Evolutionary conservation across 139 green algal species (phyloP), one percentile per base, ranked within the genome.

Genomic region (Deuterostichococcus epilithicus): DNA sequence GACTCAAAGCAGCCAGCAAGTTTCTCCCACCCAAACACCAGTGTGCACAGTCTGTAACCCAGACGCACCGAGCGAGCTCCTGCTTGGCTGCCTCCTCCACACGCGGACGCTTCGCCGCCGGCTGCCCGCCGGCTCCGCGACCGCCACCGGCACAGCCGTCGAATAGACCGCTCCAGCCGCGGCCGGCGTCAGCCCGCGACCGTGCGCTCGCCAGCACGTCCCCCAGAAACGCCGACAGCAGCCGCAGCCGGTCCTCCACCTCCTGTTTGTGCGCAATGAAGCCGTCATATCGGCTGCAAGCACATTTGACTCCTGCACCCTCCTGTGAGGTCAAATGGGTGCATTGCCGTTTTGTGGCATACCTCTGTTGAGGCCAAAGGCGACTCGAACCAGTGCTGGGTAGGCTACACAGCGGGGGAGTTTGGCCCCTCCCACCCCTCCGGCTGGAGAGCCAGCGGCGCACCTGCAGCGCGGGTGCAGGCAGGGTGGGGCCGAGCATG

Each of bases 11-110:
- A 52, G 42, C 42, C 42, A 52, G 8, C 42, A 52, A 52, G n/a
- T n/a, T n/a, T n/a, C n/a, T n/a, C n/a, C n/a, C n/a, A n/a, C n/a
- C n/a, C n/a, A n/a, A n/a, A n/a, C n/a, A n/a, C n/a, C n/a, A 60
- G 45, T 60, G 45, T 60, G 45, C 45, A 60, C n/a, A n/a, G n/a
- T n/a, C 8, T 52, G 42, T 52, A 52, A 13, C 42, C 42, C 75
- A 76, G 38, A 82, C 75, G 5, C 80, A 86, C 75, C 83, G 83
- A 72, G 94, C 82, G 33, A 91, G 85, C 81, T 94, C 92, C 75
- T 86, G 79, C 78, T 86, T 76, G 30, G 81, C 81, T 13, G 90
- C 90, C 39, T 93, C 85, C 67, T 86, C 86, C 80, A 95, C 77
- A 32, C 88, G 78, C 76, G 90, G 91, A 69, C 91, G 85, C 81